A percentile compares a stretch with the other conserved stretches of the same genome.
Evolutionary conservation across 163 green algal species (phyloP).

Genomic region (Chloroidium sp.): DNA sequence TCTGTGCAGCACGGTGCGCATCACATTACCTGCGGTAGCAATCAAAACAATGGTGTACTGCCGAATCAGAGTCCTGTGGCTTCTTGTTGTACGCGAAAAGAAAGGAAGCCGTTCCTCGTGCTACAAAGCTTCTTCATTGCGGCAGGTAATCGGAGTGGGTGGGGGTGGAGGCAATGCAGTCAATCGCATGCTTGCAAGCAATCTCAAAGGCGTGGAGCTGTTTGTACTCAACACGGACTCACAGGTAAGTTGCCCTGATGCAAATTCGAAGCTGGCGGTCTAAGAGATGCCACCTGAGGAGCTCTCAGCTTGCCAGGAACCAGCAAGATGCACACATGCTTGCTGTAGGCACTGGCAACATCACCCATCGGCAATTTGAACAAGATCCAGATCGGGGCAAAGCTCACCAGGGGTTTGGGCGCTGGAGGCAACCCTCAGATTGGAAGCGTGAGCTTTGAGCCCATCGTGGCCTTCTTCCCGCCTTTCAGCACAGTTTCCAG

Average conservation of each 20-base stretch:
- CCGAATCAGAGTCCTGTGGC: too few species aligned
- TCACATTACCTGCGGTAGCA: too few species aligned
- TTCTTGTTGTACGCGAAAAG: too few species aligned
- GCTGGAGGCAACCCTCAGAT: conserved; percentile 72
- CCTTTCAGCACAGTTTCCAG: too few species aligned
- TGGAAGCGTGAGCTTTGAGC: neutral
- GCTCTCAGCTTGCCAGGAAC: neutral
- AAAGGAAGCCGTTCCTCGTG: too few species aligned
- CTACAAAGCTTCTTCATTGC: too few species aligned
- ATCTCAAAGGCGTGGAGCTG: conserved; percentile 73
- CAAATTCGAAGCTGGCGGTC: too few species aligned
- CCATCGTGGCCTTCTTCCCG: too few species aligned
- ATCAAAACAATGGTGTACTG: too few species aligned
- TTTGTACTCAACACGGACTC: conserved; percentile 88
- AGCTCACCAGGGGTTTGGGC: conserved; percentile 81
- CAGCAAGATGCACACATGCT: neutral
- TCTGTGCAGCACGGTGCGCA: too few species aligned
- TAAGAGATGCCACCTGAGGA: too few species aligned
- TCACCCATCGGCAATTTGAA: conserved; percentile 47
- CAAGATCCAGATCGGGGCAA: conserved; percentile 76
- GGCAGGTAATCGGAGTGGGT: conserved; percentile 88
- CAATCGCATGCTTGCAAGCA: conserved; percentile 81
- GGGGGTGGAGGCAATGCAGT: conserved; percentile 91
- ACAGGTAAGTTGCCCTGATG: conserved; percentile 40
- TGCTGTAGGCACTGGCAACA: conserved; percentile 60